A percentile compares a stretch with the other conserved stretches of the same genome.
Evolutionary conservation across 2,329 filamentous ascomycete species (phyloP).

Genomic region (Ophiocordyceps robertsii): DNA sequence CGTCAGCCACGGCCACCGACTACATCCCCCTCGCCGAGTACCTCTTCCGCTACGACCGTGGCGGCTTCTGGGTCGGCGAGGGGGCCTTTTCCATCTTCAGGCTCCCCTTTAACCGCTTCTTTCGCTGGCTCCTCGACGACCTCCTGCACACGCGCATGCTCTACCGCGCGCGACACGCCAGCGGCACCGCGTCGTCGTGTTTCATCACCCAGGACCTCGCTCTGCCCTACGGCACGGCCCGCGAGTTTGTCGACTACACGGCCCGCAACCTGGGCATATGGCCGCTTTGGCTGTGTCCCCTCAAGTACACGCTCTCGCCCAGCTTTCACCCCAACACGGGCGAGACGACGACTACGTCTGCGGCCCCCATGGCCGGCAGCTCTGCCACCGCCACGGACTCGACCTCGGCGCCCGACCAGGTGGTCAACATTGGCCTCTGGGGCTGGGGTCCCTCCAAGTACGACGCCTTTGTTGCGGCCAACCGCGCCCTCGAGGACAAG

Average conservation of each 20-base stretch:
- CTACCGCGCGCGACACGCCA: constrained; percentile 57
- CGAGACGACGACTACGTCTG: constrained; percentile 1
- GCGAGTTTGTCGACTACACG: constrained; percentile 42
- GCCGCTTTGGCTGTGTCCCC: constrained; percentile 47
- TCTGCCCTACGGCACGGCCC: constrained; percentile 37
- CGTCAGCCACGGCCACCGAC: constrained; percentile 24
- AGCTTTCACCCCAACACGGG: constrained; percentile 42
- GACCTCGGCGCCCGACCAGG: constrained; percentile 14
- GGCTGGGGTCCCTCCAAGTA: constrained; percentile 52
- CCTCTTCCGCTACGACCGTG: constrained; percentile 64
- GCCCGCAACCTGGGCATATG: constrained; percentile 37
- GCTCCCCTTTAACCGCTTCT: constrained; percentile 51
- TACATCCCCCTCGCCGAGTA: constrained; percentile 59
- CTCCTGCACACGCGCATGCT: constrained; percentile 63
- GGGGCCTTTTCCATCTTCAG: constrained; percentile 55
- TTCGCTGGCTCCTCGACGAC: constrained; percentile 57
- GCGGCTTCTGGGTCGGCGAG: constrained; percentile 59
- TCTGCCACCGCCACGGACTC: no score
- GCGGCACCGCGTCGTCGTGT: constrained; percentile 43
- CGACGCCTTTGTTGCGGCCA: constrained; percentile 51
- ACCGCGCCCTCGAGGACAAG: constrained; percentile 58
- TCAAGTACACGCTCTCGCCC: constrained; percentile 32
- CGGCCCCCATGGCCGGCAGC: no score
- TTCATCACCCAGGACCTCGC: constrained; percentile 58
- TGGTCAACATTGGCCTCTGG: constrained; percentile 64